These are phyloP conservation scores for Pestalotiopsis fici DNA, from an alignment of 2,329 filamentous ascomycete species.

Conservation along the genomic window DNA sequence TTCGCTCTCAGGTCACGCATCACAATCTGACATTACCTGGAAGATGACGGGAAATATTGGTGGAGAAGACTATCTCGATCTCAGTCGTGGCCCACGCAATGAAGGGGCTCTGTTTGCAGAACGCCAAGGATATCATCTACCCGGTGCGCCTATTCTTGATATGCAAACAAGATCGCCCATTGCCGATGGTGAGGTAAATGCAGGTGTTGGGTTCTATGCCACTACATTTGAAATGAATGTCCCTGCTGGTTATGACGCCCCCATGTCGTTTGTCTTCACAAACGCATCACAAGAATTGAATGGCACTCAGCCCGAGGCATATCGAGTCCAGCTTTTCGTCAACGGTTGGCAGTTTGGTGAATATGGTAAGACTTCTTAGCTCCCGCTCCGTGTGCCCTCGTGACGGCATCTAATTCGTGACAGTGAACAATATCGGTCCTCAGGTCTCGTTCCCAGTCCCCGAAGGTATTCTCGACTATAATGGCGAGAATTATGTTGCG, in stretches of 20 bases:
- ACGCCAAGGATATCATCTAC: constrained; percentile 63
- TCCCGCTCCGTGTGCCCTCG: not conserved
- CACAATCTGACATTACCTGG: constrained; percentile 54
- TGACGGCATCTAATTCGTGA: not conserved
- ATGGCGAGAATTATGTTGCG: constrained; percentile 68
- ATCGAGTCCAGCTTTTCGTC: constrained; percentile 69
- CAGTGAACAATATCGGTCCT: constrained; percentile 70
- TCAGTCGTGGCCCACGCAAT: constrained; percentile 63
- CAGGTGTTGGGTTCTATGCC: constrained; percentile 61
- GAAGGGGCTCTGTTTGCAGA: constrained; percentile 67
- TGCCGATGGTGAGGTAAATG: constrained; percentile 39
- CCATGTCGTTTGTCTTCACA: constrained; percentile 50
- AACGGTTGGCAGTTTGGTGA: constrained; percentile 74
- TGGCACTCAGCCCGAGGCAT: constrained; percentile 43
- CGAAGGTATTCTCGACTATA: constrained; percentile 71
- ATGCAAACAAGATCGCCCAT: constrained; percentile 44
- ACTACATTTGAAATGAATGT: constrained; percentile 57
- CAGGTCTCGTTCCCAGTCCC: constrained; percentile 73
- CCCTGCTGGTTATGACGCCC: constrained; percentile 59
- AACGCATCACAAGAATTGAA: constrained; percentile 35
- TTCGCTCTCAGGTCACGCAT: constrained; percentile 44
- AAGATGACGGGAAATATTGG: constrained; percentile 70
- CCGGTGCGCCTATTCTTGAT: constrained; percentile 44
- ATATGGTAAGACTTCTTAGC: constrained; percentile 25
- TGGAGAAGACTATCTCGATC: constrained; percentile 63